Conservation (phyloP, 2,329 filamentous ascomycete genomes). For the Cryphonectria naterciae region DNA sequence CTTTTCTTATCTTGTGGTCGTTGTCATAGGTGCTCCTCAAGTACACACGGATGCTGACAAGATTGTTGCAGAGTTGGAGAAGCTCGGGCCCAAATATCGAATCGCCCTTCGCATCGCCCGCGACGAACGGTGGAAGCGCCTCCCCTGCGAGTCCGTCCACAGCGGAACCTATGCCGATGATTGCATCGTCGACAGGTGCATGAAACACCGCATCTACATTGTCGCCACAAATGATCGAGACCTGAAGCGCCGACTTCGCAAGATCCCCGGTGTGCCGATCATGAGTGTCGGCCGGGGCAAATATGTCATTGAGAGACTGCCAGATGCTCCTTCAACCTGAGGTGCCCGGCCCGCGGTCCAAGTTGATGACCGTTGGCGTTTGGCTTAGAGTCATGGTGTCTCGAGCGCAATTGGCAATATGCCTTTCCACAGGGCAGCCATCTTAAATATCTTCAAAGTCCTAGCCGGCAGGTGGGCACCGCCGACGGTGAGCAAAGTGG, state of each 20-base stretch:
- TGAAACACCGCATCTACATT: constrained; percentile 77
- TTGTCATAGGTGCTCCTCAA: background rate
- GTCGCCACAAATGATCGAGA: constrained; percentile 78
- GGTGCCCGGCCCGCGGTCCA: background rate
- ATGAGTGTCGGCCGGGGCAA: constrained; percentile 86
- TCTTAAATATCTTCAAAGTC: background rate
- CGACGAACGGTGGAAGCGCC: constrained; percentile 84
- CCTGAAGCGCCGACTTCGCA: constrained; percentile 80
- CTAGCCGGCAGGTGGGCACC: background rate
- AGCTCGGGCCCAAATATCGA: constrained; percentile 85
- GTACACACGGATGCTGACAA: background rate
- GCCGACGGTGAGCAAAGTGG: background rate
- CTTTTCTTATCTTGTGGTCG: background rate
- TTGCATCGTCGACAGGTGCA: constrained; percentile 69
- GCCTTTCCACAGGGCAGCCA: background rate
- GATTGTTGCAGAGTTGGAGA: constrained; percentile 62
- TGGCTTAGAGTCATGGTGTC: background rate
- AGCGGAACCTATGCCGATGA: constrained; percentile 79
- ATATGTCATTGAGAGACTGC: constrained; percentile 91
- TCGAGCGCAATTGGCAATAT: background rate
- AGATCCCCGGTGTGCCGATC: constrained; percentile 68
- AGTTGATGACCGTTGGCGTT: background rate
- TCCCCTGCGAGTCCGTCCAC: constrained; percentile 77
- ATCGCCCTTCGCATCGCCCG: constrained; percentile 84
- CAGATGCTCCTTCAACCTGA: constrained; percentile 75